Base-by-base conservation (phyloP, 176 grass and related monocot genomes). In the Saccharum officinarum region DNA sequence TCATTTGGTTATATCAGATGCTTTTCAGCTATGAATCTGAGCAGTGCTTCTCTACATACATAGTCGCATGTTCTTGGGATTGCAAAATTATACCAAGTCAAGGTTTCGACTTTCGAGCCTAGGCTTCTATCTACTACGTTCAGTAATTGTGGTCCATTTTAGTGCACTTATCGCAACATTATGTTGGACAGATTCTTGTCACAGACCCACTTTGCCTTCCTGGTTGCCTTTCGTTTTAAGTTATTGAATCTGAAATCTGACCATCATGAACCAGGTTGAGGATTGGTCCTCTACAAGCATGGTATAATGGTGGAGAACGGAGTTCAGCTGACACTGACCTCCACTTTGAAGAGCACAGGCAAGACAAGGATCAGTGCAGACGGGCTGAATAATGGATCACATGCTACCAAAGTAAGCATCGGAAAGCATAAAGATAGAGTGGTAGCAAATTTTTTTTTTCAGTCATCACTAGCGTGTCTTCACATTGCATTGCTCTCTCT, bases 401-500 rank as follows among this genome's bases (percentile, higher is more conserved):
- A 33, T 36, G 10, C 50, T 49, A n/a, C 67, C 71, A 91, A 80
- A 85, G 94, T 96, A 87, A 86, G 64, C 72, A 83, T 31, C 41
- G 0, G 0, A 39, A 64, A 80, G 20, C 41, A 30, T 33, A 33
- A 3, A 33, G 33, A 33, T 31, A 34, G 25, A 66, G 9, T 36
- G 41, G 9, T 67, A 28, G 17, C 8, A 4, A 10, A 18, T 3
- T 33, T 7, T 33, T 30, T n/a, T 30, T n/a, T 37, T 80, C 61
- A 10, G 17, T 68, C 62, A 68, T 33, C 11, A 10, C 62, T 15
- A 49, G 22, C 10, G 2, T 61, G n/a, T 61, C 40, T n/a, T 55
- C 17, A 17, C 15, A 34, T 15, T 46, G 28, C 62, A 34, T 14
- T 49, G 61, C 11, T 49, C 26, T 75, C 26, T 6, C n/a, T 33